Evolutionary conservation across 140 eudicot species (phyloP).

Genomic region (Ambrosia hybrid): DNA sequence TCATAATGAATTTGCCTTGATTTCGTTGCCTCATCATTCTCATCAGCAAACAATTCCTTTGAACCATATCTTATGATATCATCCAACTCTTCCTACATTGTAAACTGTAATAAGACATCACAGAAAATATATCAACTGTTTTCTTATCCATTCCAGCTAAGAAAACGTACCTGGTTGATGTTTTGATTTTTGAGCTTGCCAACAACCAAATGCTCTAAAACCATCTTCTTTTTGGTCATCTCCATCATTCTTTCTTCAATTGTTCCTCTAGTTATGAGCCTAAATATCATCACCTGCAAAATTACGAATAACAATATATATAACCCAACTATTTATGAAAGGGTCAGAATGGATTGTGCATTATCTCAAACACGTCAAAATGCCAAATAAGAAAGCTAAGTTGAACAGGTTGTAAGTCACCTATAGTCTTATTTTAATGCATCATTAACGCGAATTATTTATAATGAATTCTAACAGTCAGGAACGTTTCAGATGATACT

Average conservation of each 20-base stretch:
- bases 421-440: neutral
- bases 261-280: slow-evolving; percentile 94
- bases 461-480: neutral
- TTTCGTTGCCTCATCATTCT: slow-evolving; percentile 84
- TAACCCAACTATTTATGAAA: no score
- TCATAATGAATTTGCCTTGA: slow-evolving; percentile 98
- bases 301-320: slow-evolving; percentile 1
- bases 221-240: slow-evolving; percentile 98
- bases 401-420: neutral
- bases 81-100: slow-evolving; percentile 89
- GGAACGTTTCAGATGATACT: neutral
- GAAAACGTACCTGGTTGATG: slow-evolving; percentile 77
- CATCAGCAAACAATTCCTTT: slow-evolving; percentile 93
- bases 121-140: neutral
- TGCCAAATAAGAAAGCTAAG: neutral
- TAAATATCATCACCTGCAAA: slow-evolving; percentile 91
- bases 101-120: slow-evolving; percentile 7
- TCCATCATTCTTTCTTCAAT: slow-evolving; percentile 99
- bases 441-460: neutral
- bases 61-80: slow-evolving; percentile 98
- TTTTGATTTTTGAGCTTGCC: slow-evolving; percentile 94
- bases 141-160: slow-evolving; percentile 6
- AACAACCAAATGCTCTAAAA: slow-evolving; percentile 95
- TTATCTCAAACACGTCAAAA: neutral
- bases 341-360: neutral